Conservation (phyloP, 345 rosid species). For the Dimocarpus longan region DNA sequence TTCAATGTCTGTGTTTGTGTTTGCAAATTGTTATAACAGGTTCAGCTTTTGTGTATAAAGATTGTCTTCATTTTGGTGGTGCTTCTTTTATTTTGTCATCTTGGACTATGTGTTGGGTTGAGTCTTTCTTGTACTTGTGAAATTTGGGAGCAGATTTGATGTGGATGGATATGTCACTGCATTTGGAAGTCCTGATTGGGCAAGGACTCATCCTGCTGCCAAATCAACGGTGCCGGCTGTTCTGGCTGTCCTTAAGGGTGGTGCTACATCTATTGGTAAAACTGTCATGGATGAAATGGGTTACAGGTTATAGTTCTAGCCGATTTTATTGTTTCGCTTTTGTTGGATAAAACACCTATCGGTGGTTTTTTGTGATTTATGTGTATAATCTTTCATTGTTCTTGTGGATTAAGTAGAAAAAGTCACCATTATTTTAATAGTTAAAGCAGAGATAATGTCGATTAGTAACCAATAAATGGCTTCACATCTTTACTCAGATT, state of each 20-base stretch:
- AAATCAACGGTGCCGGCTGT: conserved; percentile 72
- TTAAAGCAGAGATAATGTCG: background rate
- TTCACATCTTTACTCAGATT: background rate
- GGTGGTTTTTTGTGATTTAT: background rate
- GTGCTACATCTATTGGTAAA: conserved; percentile 72
- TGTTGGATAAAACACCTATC: background rate
- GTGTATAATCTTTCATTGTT: background rate
- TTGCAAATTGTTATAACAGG: background rate
- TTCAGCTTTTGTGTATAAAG: background rate
- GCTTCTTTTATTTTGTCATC: background rate
- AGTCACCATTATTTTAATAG: background rate
- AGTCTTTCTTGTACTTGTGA: background rate
- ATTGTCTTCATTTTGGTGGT: background rate
- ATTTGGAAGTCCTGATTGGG: conserved; percentile 96
- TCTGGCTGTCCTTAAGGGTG: conserved; percentile 58
- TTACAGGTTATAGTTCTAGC: conserved; percentile 50
- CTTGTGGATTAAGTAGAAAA: background rate
- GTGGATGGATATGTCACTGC: conserved; percentile 79
- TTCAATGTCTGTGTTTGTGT: background rate
- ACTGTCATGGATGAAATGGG: conserved; percentile 98
- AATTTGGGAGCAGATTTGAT: conserved; percentile 60
- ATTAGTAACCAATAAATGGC: background rate
- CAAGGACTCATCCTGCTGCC: conserved; percentile 70
- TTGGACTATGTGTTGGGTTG: background rate
- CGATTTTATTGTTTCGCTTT: conserved; percentile 2